phyloP scores from a whole-genome alignment of 2,329 filamentous ascomycete genomes.

The Fusarium sacchari region DNA sequence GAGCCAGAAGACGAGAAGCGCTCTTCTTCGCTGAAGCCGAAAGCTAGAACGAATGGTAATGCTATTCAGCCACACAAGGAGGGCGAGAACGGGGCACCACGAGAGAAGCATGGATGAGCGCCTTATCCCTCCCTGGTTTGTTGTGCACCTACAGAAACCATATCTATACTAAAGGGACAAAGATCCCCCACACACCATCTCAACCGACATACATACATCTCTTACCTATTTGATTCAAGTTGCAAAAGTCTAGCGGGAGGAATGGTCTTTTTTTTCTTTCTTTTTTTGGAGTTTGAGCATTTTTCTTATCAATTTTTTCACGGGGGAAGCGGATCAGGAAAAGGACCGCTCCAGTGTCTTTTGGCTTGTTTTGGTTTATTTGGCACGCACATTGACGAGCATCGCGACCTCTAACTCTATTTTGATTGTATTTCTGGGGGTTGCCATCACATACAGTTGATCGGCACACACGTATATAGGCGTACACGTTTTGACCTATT shows the following conservation, averaged over 20 bases:
- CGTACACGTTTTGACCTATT: constrained; percentile 27
- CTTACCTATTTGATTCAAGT: constrained; percentile 9
- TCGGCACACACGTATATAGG: constrained; percentile 10
- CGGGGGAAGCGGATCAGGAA: constrained; percentile 13
- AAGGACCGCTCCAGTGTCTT: constrained; percentile 13
- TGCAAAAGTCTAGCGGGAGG: constrained; percentile 36
- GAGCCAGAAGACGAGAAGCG: constrained; percentile 56
- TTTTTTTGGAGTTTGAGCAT: constrained; percentile 27
- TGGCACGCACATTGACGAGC: neutral
- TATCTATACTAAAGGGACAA: neutral
- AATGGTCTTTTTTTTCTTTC: constrained; percentile 7
- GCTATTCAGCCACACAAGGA: constrained; percentile 19
- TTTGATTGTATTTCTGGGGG: neutral
- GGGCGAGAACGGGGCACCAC: constrained; percentile 23
- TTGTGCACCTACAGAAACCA: neutral
- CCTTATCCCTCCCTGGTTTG: neutral
- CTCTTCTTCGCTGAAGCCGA: constrained; percentile 27
- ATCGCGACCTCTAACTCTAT: neutral
- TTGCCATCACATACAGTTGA: constrained; percentile 6
- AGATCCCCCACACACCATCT: neutral
- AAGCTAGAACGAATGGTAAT: constrained; percentile 32
- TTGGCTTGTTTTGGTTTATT: constrained; percentile 8
- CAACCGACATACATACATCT: constrained; percentile 1
- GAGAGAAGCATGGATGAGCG: constrained; percentile 33
- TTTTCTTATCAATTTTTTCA: constrained; percentile 8